Evolutionary conservation across 2,329 filamentous ascomycete genomes (phyloP).

Genomic region (Penicillium freii): DNA sequence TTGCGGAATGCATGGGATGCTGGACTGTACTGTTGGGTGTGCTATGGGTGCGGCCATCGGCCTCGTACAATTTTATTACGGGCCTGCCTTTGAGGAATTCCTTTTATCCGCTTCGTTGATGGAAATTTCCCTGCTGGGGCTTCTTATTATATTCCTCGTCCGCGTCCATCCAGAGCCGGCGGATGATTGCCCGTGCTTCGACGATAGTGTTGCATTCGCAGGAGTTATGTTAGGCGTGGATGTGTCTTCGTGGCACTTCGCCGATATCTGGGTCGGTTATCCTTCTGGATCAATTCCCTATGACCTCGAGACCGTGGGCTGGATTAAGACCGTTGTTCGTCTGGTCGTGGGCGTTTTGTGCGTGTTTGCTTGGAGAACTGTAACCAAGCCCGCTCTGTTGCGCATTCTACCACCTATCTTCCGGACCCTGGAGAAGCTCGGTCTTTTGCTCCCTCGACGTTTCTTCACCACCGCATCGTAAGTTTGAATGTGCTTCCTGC

Average conservation of each 20-base stretch:
- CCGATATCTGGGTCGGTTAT: conserved; percentile 54
- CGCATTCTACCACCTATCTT: conserved; percentile 80
- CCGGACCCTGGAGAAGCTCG: conserved; percentile 75
- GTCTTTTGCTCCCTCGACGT: conserved; percentile 76
- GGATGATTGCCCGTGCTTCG: conserved; percentile 95
- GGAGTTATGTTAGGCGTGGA: conserved; percentile 85
- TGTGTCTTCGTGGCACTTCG: conserved; percentile 79
- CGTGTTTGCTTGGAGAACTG: conserved; percentile 85
- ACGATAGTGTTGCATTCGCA: conserved; percentile 91
- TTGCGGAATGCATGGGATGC: conserved; percentile 97
- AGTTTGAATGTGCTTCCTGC: conserved; percentile 27
- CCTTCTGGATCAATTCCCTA: conserved; percentile 63
- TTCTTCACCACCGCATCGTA: conserved; percentile 87
- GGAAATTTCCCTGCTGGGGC: conserved; percentile 62
- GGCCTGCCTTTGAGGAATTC: conserved; percentile 65
- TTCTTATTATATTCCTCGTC: conserved; percentile 72
- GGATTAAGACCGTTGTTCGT: conserved; percentile 61
- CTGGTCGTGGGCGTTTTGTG: conserved; percentile 76
- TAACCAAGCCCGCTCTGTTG: conserved; percentile 81
- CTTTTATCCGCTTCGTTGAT: conserved; percentile 64
- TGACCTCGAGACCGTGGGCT: conserved; percentile 64
- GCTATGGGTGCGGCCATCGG: conserved; percentile 68
- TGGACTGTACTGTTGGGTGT: conserved; percentile 82
- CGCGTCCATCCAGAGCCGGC: conserved; percentile 92
- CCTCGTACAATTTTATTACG: conserved; percentile 54